Evolutionary conservation across 768 basidiomycete species (phyloP), one percentile per base, ranked within the genome.

Genomic region (Boletus insuetus): DNA sequence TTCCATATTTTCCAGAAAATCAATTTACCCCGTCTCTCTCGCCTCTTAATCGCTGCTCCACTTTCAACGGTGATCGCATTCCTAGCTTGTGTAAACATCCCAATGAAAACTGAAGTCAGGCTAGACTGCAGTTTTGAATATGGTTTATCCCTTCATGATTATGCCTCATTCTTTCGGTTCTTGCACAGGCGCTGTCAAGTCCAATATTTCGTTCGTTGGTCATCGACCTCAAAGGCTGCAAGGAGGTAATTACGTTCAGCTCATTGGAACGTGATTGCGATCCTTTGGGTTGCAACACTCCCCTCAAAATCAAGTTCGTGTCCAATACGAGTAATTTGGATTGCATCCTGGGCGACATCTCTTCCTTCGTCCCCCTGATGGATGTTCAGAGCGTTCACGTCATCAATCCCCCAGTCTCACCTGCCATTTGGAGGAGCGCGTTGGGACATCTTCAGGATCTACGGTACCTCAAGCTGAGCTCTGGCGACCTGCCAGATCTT

Each of bases 1-100:
- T 31, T 10, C 29, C 11, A 32, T 12, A 10, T 20, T 11, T 31
- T 47, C 39, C 46, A 13, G 31, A 44, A 34, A 22, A 16, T 42
- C 41, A 4, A 24, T 8, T 29, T 62, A 29, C 45, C 56, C 5
- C 46, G 6, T n/a, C 59, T 63, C 4, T 51, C 54, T 37, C 42
- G 50, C 19, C 34, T 61, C 17, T 35, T 5, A 10, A 20, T 63
- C 20, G 19, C 7, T 20, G 56, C 48, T 22, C 52, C 56, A 14
- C 13, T 46, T 16, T 58, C 53, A 24, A 35, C 49, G 17, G 49
- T 58, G 7, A 5, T 51, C 14, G 38, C 26, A 8, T 26, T 63
- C 0, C 31, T 63, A 2, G 54, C 59, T 16, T 32, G 29, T 17
- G 12, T 56, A 10, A 17, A 49, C 19, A 22, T 63, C 11, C 54